Evolutionary conservation across 2,329 filamentous ascomycete species (phyloP), one percentile per base, ranked within the genome.

Genomic region (Magnaporthiopsis poae): DNA sequence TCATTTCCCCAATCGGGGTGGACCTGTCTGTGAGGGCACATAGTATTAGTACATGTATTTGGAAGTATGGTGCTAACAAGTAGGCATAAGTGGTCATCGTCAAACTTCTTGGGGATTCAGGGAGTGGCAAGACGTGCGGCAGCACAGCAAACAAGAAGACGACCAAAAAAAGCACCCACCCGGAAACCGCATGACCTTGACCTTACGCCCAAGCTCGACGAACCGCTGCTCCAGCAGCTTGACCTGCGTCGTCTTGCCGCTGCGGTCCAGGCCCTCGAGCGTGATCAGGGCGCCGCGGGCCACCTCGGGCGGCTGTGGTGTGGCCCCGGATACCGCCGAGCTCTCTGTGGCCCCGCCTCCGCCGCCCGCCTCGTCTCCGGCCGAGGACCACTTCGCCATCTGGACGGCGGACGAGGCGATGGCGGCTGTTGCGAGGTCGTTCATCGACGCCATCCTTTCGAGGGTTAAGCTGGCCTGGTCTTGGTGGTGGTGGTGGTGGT

Each of bases 221-320:
- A 86, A 81, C 29, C 80, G 74, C 76, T 84, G 77, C 76, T 84
- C 82, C 64, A 97, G 80, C 62, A 87, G 78, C 72, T 88, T 84
- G 71, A 91, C 93, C 83, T 96, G 93, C 46, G 92, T 96, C 29
- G 92, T 94, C 82, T 97, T 97, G 66, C 93, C 93, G 61, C 92
- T 92, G 70, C 92, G 87, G 73, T 97, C 93, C 69, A 97, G 82
- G 2, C 93, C 93, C 79, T 97, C 93, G 66, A 96, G 86, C 5
- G 94, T 90, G 65, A 96, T 85, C 39, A 97, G 84, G 15, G 88
- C 86, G 62, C 92, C 92, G 62, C 89, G 83, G 64, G 52, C 39
- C 15, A 52, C 39, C 4, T 52, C 39, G 39, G 39, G 39, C 39
- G 39, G 39, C 2, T 18, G 39, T 21, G 39, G 39, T 8, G 39